phyloP scores from a whole-genome alignment of 192 early-diverging fungal genomes.

The Geosiphon pyriformis region DNA sequence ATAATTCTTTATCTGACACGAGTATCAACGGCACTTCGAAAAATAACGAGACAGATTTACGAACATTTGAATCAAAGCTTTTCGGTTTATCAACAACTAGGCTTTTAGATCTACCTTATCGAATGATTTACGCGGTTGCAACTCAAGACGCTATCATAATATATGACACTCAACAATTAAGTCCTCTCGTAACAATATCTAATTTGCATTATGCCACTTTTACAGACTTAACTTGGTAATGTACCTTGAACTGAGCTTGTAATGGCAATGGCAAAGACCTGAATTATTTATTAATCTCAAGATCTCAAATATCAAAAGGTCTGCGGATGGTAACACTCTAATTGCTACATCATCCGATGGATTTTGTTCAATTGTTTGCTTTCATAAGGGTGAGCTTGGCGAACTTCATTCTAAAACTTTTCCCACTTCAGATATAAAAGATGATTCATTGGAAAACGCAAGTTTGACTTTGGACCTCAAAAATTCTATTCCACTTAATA shows the following conservation, averaged over 20 bases:
- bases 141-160: conserved; percentile 77
- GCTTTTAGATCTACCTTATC: conserved; percentile 54
- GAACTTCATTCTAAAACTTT: neutral
- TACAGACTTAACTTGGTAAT: conserved; percentile 86
- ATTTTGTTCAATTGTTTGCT: conserved; percentile 73
- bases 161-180: conserved; percentile 77
- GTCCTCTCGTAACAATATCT: conserved; percentile 65
- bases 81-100: conserved; percentile 9
- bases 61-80: no score
- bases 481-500: neutral
- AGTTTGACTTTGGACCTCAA: neutral
- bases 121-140: conserved; percentile 81
- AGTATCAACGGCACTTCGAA: conserved; percentile 15
- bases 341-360: conserved; percentile 81
- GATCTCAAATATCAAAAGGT: conserved; percentile 36
- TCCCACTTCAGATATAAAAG: neutral
- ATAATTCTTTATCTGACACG: neutral
- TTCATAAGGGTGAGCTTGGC: conserved; percentile 67
- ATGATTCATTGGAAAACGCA: neutral
- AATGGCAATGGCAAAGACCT: conserved; percentile 9
- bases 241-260: no score
- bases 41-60: neutral
- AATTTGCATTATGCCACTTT: conserved; percentile 86
- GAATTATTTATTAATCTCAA: conserved; percentile 9
- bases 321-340: conserved; percentile 65